Percentiles rank a stretch among this genome's conserved stretches.
Conservation (phyloP, 2,329 filamentous ascomycete species). For the Alternaria gaisen region DNA sequence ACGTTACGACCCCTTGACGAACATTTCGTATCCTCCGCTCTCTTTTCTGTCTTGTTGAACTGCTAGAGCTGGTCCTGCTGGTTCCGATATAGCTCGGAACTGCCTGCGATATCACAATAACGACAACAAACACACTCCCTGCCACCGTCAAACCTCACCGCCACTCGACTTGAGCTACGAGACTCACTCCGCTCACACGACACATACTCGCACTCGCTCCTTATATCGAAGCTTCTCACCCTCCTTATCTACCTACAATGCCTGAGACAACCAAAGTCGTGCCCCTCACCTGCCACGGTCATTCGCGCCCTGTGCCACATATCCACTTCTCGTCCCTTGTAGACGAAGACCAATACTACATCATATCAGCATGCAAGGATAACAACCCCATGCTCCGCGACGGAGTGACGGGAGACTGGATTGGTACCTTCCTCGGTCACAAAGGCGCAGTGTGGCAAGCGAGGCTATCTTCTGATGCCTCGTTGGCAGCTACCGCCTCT, state of each 20-base stretch:
- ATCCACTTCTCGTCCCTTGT: slow-evolving; percentile 86
- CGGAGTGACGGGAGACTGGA: slow-evolving; percentile 81
- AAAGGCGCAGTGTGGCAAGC: slow-evolving; percentile 99
- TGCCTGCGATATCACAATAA: slow-evolving; percentile 11
- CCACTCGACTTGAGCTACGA: slow-evolving; percentile 11
- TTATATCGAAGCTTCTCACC: neutral
- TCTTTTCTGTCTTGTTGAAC: slow-evolving; percentile 20
- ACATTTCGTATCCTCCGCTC: slow-evolving; percentile 29
- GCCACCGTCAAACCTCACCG: slow-evolving; percentile 22
- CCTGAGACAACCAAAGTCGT: slow-evolving; percentile 69
- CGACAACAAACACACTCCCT: slow-evolving; percentile 21
- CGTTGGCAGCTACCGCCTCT: slow-evolving; percentile 88
- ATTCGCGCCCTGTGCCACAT: slow-evolving; percentile 91
- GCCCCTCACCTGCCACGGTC: slow-evolving; percentile 91
- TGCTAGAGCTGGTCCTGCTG: slow-evolving; percentile 1
- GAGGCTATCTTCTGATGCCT: slow-evolving; percentile 85
- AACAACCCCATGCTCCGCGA: slow-evolving; percentile 98
- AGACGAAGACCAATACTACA: slow-evolving; percentile 85
- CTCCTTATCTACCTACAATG: slow-evolving; percentile 29
- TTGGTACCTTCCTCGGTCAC: slow-evolving; percentile 96
- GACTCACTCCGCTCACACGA: slow-evolving; percentile 1
- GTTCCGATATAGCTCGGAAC: slow-evolving; percentile 11
- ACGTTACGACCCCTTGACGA: slow-evolving; percentile 46
- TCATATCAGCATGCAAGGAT: slow-evolving; percentile 96
- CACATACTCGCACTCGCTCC: neutral